Base-by-base conservation (phyloP, 495 filamentous ascomycete species). In the Talaromyces borbonicus region DNA sequence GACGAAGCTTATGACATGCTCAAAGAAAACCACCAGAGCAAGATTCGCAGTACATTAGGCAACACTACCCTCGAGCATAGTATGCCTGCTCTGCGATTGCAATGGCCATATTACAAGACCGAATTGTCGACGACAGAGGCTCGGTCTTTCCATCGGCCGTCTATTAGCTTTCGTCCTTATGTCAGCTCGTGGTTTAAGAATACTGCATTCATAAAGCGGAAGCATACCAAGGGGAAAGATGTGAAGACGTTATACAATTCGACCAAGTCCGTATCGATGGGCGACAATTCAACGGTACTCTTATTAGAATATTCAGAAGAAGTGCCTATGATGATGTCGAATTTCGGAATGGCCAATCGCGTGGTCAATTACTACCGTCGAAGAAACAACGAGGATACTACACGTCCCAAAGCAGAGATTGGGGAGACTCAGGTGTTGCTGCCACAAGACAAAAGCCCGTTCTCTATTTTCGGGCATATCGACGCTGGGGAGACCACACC, bases 301-400 rank as follows among this genome's bases (percentile, higher is more conserved):
- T 72, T 99, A 12, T 79, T 96, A 25, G 92, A 99, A 65, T 97
- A 97, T 63, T 92, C 87, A 8, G 92, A 99, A 58, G 87, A 97
- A 60, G 84, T 85, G 45, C 92, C 92, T 1, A 84, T 78, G 9
- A 84, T 90, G 47, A 71, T 99, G 50, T 95, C 92, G 6, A 93
- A 94, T 61, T 90, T 95, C 52, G 92, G 90, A 49, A 99, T 99
- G 92, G 90, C 87, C 41, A 90, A 80, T 58, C 83, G 86, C 31
- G 78, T 97, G 31, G 84, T 97, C 65, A 96, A 97, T 55, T 97
- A 96, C 65, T 95, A 95, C 57, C 83, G 92, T 12, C 82, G 89
- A 25, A 92, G 86, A 57, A 83, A 84, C 53, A 75, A 74, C 23
- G 85, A 90, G 20, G 88, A 93, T 57, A 71, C 75, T 30, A 76